Evolutionary conservation across 2,329 filamentous ascomycete species (phyloP), one percentile per base, ranked within the genome.

Genomic region (Parascedosporium putredinis): DNA sequence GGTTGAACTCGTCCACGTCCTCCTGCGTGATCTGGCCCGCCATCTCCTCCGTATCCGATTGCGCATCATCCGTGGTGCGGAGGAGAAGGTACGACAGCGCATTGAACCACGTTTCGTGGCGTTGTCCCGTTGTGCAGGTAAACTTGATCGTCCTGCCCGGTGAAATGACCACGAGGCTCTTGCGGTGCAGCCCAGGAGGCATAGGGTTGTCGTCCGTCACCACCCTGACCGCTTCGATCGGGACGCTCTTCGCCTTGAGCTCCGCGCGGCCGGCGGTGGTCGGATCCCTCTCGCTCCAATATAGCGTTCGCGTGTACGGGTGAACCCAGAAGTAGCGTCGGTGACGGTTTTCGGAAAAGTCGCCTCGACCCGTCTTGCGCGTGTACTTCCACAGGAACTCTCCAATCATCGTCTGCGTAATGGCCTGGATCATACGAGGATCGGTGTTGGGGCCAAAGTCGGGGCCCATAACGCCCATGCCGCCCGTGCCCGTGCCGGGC

Each of bases 331-430:
- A 98, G 74, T 96, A 98, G 27, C 93, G 83, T 54, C 88, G 81
- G 66, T 98, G 93, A 48, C 93, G 81, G 50, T 90, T 95, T 58
- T 83, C 85, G 0, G 90, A 97, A 67, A 95, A 81, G 55, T 89
- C 86, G 50, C 83, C 86, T 22, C 91, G 84, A n/a, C 89, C 90
- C 52, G 90, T 77, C 70, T 93, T 95, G 59, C 93, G 85, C 0
- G 93, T 98, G 67, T 98, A 98, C 66, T 98, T 98, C 93, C 93
- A 98, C 36, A 98, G 74, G 65, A 91, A 97, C 65, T 98, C 93
- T 50, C 93, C 93, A 61, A 98, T 97, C 93, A 98, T 98, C 16
- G 93, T 97, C 67, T 98, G 91, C 2, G 93, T 98, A 56, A 98
- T 96, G 45, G 93, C 93, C 69, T 96, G 89, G 57, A 98, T 97